Evolutionary conservation across 768 basidiomycete genomes (phyloP).

Genomic region (Trichaptum fuscoviolaceum): DNA sequence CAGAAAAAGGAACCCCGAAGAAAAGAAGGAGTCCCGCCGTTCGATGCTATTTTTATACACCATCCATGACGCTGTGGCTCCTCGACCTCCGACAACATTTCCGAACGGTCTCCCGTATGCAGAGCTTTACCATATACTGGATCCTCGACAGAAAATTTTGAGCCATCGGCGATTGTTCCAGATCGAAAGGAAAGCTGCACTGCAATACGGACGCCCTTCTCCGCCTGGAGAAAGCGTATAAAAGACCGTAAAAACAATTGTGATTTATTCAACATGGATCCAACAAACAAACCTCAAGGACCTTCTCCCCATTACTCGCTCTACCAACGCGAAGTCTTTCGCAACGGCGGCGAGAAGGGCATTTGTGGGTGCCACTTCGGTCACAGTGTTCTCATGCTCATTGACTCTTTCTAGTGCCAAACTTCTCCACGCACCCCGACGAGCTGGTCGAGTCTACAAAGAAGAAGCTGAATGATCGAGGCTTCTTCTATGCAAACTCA

Average conservation of each 20-base stretch:
- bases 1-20: neutral
- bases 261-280: constrained; percentile 31
- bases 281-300: constrained; percentile 40
- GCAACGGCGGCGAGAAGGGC: constrained; percentile 32
- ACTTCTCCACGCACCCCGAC: constrained; percentile 38
- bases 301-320: constrained; percentile 46
- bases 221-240: neutral
- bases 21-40: neutral
- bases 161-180: neutral
- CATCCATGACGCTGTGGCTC: neutral
- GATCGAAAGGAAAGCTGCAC: neutral
- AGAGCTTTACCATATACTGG: neutral
- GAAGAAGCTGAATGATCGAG: constrained; percentile 38
- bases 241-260: neutral
- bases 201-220: neutral
- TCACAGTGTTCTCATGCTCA: neutral
- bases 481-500: constrained; percentile 47
- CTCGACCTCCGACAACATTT: neutral
- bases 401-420: constrained; percentile 26
- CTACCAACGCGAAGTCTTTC: constrained; percentile 47
- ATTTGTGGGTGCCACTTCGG: constrained; percentile 22
- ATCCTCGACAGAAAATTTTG: neutral
- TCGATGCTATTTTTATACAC: neutral
- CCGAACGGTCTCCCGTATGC: neutral
- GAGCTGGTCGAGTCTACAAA: constrained; percentile 36